Conservation (phyloP, 176 grass and related monocot species). For the Cocos nucifera region DNA sequence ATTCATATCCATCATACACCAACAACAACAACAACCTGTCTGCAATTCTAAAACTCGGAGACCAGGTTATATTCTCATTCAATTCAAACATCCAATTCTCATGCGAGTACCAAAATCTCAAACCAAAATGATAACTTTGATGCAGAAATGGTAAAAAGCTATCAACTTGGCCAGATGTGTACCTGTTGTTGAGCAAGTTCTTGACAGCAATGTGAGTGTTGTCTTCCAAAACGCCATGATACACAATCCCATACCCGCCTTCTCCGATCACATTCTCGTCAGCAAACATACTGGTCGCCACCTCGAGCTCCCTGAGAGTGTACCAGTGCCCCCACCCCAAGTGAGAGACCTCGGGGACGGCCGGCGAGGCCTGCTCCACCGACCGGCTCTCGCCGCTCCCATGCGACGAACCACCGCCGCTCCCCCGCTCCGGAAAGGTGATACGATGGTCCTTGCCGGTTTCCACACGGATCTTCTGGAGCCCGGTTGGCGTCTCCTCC, state of each 20-base stretch:
- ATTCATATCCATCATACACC: too few relatives aligned
- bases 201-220: conserved; percentile 80
- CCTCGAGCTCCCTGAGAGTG: conserved; percentile 87
- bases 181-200: conserved; percentile 95
- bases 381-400: conserved; percentile 66
- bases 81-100: too few relatives aligned
- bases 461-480: conserved; percentile 60
- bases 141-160: conserved; percentile 4
- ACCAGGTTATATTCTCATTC: too few relatives aligned
- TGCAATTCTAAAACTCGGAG: too few relatives aligned
- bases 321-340: conserved; percentile 95
- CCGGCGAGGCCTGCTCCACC: conserved; percentile 37
- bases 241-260: conserved; percentile 93
- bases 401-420: conserved; percentile 62
- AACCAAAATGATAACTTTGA: conserved; percentile 12
- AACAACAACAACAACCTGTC: too few relatives aligned
- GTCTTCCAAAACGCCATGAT: conserved; percentile 76
- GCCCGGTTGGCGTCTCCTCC: conserved; percentile 1
- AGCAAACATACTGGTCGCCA: conserved; percentile 67
- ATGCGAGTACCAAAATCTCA: background rate
- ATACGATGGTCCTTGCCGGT: conserved; percentile 93
- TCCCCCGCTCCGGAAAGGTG: conserved; percentile 63
- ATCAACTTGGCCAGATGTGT: conserved; percentile 11
- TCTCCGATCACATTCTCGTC: conserved; percentile 90
- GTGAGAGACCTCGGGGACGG: conserved; percentile 67